phyloP scores from a whole-genome alignment of 257 asterid species.

The Misopates orontium region DNA sequence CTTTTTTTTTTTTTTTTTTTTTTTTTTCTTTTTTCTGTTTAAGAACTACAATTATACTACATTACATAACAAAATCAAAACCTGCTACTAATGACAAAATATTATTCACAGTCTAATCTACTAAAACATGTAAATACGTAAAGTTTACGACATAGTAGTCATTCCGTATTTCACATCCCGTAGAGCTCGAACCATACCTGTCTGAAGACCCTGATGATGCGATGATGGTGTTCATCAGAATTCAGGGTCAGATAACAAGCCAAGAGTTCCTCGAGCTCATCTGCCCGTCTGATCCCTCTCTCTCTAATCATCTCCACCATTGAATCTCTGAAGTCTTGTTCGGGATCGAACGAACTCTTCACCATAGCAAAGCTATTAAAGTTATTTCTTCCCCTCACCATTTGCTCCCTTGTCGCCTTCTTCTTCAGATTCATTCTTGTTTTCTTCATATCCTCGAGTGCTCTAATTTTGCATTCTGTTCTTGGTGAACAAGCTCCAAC shows the following conservation, averaged over 20 bases:
- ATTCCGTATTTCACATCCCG: slow-evolving; percentile 24
- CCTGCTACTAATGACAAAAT: neutral
- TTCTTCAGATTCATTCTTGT: slow-evolving; percentile 46
- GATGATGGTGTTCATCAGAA: slow-evolving; percentile 58
- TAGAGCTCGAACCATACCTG: slow-evolving; percentile 71
- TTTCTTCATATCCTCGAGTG: slow-evolving; percentile 62
- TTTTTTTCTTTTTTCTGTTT: no score
- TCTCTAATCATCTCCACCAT: slow-evolving; percentile 87
- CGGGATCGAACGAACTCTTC: slow-evolving; percentile 64
- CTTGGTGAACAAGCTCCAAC: slow-evolving; percentile 46
- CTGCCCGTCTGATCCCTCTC: slow-evolving; percentile 48
- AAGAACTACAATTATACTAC: no score
- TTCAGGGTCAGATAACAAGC: slow-evolving; percentile 78
- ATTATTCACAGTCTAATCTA: neutral
- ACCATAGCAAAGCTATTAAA: slow-evolving; percentile 69
- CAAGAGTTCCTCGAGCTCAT: slow-evolving; percentile 76
- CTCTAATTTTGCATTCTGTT: slow-evolving; percentile 67
- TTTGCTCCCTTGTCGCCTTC: slow-evolving; percentile 32
- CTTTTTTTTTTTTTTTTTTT: no score
- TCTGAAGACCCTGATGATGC: slow-evolving; percentile 71
- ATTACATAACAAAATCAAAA: no score
- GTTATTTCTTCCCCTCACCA: slow-evolving; percentile 25
- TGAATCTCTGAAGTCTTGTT: slow-evolving; percentile 72
- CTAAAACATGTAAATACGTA: no score
- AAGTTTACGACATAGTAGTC: neutral